Conservation (phyloP, 176 grass and related monocot genomes). For the Stipa capillata region DNA sequence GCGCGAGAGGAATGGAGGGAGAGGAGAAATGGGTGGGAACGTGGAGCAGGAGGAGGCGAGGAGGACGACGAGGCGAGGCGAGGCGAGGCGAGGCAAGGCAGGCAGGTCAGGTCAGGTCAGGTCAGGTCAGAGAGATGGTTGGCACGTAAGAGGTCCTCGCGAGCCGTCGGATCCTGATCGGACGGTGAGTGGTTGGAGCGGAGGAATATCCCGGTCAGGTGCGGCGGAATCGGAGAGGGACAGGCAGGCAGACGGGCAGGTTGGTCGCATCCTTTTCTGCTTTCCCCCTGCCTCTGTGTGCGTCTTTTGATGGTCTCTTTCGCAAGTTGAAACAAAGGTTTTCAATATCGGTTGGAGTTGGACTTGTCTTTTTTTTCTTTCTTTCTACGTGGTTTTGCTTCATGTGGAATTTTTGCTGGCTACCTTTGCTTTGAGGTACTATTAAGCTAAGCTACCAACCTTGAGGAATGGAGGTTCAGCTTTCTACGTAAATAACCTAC, state of each 20-base stretch:
- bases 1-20: neutral
- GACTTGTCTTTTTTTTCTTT: neutral
- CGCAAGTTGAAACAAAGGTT: constrained; percentile 1
- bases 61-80: neutral
- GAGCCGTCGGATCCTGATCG: constrained; percentile 15
- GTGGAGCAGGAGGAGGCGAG: neutral
- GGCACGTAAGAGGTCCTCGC: neutral
- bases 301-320: neutral
- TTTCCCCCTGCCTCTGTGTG: neutral
- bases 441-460: too few relatives aligned
- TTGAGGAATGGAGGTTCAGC: too few relatives aligned
- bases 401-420: neutral
- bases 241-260: neutral
- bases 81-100: too few relatives aligned
- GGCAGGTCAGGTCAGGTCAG: neutral
- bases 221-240: constrained; percentile 8
- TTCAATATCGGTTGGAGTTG: neutral
- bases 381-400: constrained; percentile 7
- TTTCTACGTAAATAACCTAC: too few relatives aligned
- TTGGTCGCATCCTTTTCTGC: neutral
- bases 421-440: constrained; percentile 11
- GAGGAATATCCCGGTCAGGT: neutral
- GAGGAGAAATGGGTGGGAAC: neutral
- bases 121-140: neutral
- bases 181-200: neutral